Conservation (phyloP, 2,329 filamentous ascomycete species). For the Drechslerella coelobrocha region DNA sequence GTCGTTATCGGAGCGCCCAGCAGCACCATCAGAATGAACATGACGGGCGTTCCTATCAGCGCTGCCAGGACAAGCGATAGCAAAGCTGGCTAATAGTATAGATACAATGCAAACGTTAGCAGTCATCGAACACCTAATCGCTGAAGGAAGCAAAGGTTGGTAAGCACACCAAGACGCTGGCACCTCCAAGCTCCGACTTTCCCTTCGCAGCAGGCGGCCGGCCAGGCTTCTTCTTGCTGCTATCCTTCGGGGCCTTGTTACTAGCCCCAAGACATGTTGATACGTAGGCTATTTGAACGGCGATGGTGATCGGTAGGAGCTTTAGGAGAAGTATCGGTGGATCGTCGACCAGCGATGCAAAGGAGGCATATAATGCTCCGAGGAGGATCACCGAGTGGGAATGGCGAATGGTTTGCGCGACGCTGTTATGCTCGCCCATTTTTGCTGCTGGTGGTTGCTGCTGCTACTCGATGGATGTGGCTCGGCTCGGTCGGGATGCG, state of each 20-base stretch:
- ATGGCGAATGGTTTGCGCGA: constrained; percentile 67
- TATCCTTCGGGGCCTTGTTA: not conserved
- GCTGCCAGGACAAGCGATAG: constrained; percentile 70
- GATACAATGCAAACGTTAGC: not conserved
- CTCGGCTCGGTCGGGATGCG: constrained; percentile 11
- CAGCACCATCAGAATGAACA: constrained; percentile 74
- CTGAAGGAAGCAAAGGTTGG: not conserved
- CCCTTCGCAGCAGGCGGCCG: constrained; percentile 24
- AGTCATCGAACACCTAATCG: not conserved
- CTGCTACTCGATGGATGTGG: constrained; percentile 51
- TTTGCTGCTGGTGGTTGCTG: constrained; percentile 58
- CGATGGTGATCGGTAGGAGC: constrained; percentile 68
- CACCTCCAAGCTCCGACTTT: constrained; percentile 13
- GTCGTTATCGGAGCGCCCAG: constrained; percentile 91
- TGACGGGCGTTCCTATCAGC: constrained; percentile 61
- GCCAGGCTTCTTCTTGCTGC: constrained; percentile 25
- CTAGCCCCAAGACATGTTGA: constrained; percentile 64
- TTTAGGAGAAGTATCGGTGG: constrained; percentile 70
- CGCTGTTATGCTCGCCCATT: constrained; percentile 61
- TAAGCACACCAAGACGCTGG: constrained; percentile 24
- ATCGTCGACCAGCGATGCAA: constrained; percentile 72
- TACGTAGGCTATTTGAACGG: constrained; percentile 71
- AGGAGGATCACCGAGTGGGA: constrained; percentile 73
- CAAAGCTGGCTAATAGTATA: constrained; percentile 69
- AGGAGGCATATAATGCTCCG: constrained; percentile 69